phyloP scores from a whole-genome alignment of 2,329 filamentous ascomycete species.

The Colletotrichum abscissum region DNA sequence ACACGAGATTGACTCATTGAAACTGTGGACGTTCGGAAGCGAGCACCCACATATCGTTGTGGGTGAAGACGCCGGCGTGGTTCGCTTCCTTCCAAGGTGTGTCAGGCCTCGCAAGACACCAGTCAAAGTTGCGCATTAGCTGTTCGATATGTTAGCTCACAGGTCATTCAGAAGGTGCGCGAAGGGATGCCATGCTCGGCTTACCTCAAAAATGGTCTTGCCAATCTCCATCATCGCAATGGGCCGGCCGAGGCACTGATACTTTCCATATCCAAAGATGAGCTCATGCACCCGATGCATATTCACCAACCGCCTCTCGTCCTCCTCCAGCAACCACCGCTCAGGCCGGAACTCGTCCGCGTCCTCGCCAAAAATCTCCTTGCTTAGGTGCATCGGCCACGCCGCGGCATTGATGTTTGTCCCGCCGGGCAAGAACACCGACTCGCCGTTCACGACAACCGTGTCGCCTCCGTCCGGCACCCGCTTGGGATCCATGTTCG shows the following conservation, averaged over 20 bases:
- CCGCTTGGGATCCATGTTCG: slow-evolving; percentile 49
- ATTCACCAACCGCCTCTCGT: slow-evolving; percentile 42
- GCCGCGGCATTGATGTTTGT: slow-evolving; percentile 28
- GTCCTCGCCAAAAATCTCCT: slow-evolving; percentile 67
- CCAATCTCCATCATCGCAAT: slow-evolving; percentile 61
- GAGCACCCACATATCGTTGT: slow-evolving; percentile 35
- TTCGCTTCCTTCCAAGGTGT: slow-evolving; percentile 33
- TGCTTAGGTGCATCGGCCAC: slow-evolving; percentile 59
- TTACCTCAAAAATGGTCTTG: slow-evolving; percentile 60
- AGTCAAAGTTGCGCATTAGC: slow-evolving; percentile 37
- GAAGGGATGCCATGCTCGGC: slow-evolving; percentile 36
- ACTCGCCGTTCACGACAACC: slow-evolving; percentile 40
- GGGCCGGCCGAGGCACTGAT: slow-evolving; percentile 56
- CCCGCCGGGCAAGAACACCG: slow-evolving; percentile 44
- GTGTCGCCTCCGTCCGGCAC: slow-evolving; percentile 46
- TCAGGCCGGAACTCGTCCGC: slow-evolving; percentile 67
- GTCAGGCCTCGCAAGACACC: slow-evolving; percentile 34
- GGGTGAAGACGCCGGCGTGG: slow-evolving; percentile 24
- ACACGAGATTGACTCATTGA: not conserved
- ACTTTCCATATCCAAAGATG: slow-evolving; percentile 58
- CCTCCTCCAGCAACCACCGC: slow-evolving; percentile 62
- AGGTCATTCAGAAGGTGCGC: not conserved
- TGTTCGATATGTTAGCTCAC: not conserved
- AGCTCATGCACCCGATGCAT: slow-evolving; percentile 54
- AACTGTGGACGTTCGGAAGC: slow-evolving; percentile 15